phyloP scores from a whole-genome alignment of 257 asterid species.

The Fraxinus pennsylvanica region DNA sequence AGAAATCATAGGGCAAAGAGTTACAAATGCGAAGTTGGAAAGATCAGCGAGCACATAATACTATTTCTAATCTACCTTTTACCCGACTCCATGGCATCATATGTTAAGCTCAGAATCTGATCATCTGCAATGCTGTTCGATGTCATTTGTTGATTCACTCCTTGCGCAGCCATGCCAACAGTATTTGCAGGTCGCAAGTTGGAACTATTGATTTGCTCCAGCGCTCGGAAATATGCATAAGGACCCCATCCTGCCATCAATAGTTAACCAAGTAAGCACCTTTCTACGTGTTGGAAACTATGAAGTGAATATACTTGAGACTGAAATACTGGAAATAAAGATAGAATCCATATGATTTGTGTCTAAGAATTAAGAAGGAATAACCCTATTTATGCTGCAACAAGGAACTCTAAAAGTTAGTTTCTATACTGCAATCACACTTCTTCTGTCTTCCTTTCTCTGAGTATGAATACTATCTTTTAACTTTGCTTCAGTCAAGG shows the following conservation, averaged over 20 bases:
- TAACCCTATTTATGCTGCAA: background rate
- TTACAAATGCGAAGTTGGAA: background rate
- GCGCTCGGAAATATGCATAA: conserved; percentile 69
- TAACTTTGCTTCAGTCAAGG: background rate
- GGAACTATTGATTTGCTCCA: conserved; percentile 54
- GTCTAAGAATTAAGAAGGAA: background rate
- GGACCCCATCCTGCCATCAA: conserved; percentile 66
- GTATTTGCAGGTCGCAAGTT: conserved; percentile 30
- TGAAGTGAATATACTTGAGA: too few species aligned
- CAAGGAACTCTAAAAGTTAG: background rate
- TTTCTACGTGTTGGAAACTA: too few species aligned
- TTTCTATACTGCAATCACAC: background rate
- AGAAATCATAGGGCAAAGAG: background rate
- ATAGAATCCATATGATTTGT: background rate
- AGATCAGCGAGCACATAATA: conserved; percentile 17
- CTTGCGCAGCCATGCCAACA: conserved; percentile 25
- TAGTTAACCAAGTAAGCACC: background rate
- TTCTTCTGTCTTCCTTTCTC: background rate
- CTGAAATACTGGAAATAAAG: too few species aligned
- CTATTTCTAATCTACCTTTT: conserved; percentile 32
- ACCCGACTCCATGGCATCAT: conserved; percentile 45
- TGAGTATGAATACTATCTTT: background rate
- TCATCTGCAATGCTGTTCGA: conserved; percentile 5
- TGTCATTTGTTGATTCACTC: conserved; percentile 25
- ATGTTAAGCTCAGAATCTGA: conserved; percentile 27